These are phyloP conservation scores for Tubosaeta sp. DNA, from an alignment of 768 basidiomycete genomes.

Conservation along the genomic window DNA sequence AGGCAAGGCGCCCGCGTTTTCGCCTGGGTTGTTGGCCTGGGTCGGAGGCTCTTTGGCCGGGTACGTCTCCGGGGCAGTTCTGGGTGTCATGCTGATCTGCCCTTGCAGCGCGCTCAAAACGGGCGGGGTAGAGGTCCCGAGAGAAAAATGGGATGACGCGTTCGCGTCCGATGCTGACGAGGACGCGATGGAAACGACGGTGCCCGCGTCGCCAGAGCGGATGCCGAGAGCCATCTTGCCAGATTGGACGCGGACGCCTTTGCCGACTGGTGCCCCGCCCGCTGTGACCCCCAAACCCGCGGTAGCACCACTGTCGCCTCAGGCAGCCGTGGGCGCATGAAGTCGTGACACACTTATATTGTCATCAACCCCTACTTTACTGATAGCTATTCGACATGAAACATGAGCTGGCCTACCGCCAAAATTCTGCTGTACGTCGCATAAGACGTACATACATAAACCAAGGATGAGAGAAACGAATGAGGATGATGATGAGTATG, in stretches of 20 bases:
- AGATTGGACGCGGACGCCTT: constrained; percentile 73
- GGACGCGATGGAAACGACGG: constrained; percentile 25
- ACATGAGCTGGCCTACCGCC: constrained; percentile 4
- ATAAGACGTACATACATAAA: background rate
- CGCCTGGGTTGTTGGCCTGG: constrained; percentile 80
- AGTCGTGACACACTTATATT: constrained; percentile 1
- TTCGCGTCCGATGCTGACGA: constrained; percentile 41
- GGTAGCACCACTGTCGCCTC: constrained; percentile 12
- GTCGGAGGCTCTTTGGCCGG: constrained; percentile 92
- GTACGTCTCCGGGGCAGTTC: constrained; percentile 39
- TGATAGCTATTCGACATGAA: constrained; percentile 7
- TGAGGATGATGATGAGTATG: background rate
- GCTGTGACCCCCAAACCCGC: constrained; percentile 30
- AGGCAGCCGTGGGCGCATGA: constrained; percentile 35
- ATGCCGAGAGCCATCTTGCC: constrained; percentile 51
- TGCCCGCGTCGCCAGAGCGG: constrained; percentile 22
- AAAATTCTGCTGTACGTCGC: constrained; percentile 2
- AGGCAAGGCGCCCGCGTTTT: constrained; percentile 85
- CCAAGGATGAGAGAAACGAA: background rate
- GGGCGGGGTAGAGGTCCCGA: constrained; percentile 72
- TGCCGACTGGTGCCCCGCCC: constrained; percentile 62
- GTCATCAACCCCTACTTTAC: constrained; percentile 8
- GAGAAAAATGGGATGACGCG: constrained; percentile 85
- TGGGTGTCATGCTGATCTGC: background rate
- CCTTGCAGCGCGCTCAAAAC: constrained; percentile 72